Conservation (phyloP, 352 stramenopile genomes). For the Phytophthora quininea region DNA sequence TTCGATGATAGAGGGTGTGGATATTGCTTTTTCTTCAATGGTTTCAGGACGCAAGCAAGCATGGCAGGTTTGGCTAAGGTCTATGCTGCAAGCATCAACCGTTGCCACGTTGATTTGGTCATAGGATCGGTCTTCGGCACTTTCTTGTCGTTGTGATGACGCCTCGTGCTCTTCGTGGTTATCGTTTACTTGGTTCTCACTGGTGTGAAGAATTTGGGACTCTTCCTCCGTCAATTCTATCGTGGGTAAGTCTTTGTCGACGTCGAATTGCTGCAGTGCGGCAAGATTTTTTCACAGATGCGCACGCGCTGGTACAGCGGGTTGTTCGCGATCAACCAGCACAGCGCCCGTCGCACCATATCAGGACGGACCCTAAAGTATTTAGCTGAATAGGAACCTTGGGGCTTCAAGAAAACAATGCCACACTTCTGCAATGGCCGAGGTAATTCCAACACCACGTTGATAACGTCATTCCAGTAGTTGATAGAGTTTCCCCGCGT, state of each 20-base stretch:
- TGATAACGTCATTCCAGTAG: constrained; percentile 1
- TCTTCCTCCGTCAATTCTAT: not conserved
- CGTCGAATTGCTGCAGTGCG: not conserved
- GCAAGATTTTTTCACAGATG: constrained; percentile 1
- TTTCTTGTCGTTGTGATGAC: not conserved
- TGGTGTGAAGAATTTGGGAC: not conserved
- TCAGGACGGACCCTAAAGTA: not conserved
- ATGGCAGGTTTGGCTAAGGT: too few relatives aligned
- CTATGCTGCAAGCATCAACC: too few relatives aligned
- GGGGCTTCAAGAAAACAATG: not conserved
- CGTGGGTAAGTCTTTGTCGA: not conserved
- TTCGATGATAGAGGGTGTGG: too few relatives aligned
- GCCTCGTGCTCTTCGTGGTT: not conserved
- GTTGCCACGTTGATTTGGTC: too few relatives aligned
- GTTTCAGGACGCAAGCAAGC: too few relatives aligned
- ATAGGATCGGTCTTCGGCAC: not conserved
- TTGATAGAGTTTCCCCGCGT: constrained; percentile 4
- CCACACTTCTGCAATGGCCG: not conserved
- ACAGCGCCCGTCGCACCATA: not conserved
- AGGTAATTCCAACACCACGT: not conserved
- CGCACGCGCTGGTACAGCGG: not conserved
- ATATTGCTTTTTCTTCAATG: too few relatives aligned
- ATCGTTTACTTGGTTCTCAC: not conserved
- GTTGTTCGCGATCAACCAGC: constrained; percentile 5
- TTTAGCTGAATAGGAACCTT: not conserved